A percentile compares a stretch with the other conserved stretches of the same genome.
These are phyloP conservation scores for Gastrolobium bilobum DNA, from an alignment of 306 rosid genomes.

Conservation along the genomic window DNA sequence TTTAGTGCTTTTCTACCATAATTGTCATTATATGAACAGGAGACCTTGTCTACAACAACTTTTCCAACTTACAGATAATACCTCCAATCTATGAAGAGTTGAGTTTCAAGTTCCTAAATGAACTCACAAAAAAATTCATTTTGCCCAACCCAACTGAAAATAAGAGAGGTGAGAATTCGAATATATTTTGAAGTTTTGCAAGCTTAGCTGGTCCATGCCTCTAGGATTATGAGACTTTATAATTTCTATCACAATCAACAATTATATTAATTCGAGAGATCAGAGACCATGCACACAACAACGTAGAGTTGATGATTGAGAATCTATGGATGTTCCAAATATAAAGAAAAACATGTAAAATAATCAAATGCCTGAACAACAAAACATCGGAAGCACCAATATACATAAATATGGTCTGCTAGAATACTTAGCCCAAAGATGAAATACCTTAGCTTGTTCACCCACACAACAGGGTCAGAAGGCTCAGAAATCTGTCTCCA, in stretches of 20 bases:
- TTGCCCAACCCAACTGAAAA: too few relatives aligned
- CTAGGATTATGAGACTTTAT: slow-evolving; percentile 12
- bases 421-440: slow-evolving; percentile 41
- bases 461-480: slow-evolving; percentile 94
- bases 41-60: too few relatives aligned
- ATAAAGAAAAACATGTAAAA: slow-evolving; percentile 13
- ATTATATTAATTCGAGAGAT: slow-evolving; percentile 2
- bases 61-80: too few relatives aligned
- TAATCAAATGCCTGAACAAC: slow-evolving; percentile 22
- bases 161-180: too few relatives aligned
- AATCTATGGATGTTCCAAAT: slow-evolving; percentile 28
- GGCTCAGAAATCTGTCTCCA: slow-evolving; percentile 98
- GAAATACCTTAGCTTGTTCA: slow-evolving; percentile 88
- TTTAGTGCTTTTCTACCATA: too few relatives aligned
- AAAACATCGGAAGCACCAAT: slow-evolving; percentile 3
- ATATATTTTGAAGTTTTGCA: too few relatives aligned
- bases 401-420: not conserved
- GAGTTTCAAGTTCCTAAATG: too few relatives aligned
- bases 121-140: too few relatives aligned
- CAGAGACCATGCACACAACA: slow-evolving; percentile 18
- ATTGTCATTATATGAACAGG: too few relatives aligned
- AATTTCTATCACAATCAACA: not conserved
- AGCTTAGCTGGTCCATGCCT: not conserved
- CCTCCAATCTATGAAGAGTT: too few relatives aligned
- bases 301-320: not conserved